Base-by-base conservation (phyloP, 2,329 filamentous ascomycete species). In the Aspergillus vadensis region DNA sequence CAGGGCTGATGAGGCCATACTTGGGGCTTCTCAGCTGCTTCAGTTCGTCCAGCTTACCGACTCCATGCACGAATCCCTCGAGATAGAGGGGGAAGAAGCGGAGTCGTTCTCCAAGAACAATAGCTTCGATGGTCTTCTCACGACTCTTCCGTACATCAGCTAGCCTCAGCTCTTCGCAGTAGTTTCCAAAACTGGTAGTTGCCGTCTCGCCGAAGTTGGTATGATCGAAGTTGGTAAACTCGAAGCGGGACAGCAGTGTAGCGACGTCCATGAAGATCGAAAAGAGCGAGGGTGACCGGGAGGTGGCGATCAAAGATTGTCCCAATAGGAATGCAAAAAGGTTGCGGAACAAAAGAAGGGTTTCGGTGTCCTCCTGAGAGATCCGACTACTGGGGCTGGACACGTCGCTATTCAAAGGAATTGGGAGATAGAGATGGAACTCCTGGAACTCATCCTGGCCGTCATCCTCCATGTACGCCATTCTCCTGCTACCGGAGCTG, bases 81-180 rank as follows among this genome's bases (percentile, higher is more conserved):
- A 91, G 91, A 77, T 96, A 98, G 2, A 99, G 83, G 7, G 88
- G 84, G 69, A 89, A 86, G 51, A 86, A 96, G 60, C 88, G 88
- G 87, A 98, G 91, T 39, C 86, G 86, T 77, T 99, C 94, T 58
- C 91, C 93, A 10, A 99, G 81, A n/a, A 98, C 84, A 50, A 98
- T 83, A 0, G 89, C 91, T 76, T 98, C 92, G 23, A 98, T 82
- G 0, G 91, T 97, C 82, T 95, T 96, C 72, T 97, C 92, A 25
- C 89, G 85, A 72, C 91, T 96, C 61, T 85, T 80, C 57, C 92
- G 84, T 50, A 97, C 89, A 75, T 98, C 94, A 3, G 86, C 89
- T 32, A 98, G 79, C 19, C 82, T 83, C 62, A 92, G 81, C 73
- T 95, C 89, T 50, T 93, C 88, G 61, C 93, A 86, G 70, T 92